Evolutionary conservation across 2,329 filamentous ascomycete species (phyloP), one percentile per base, ranked within the genome.

Genomic region (Pseudogymnoascus sp.): DNA sequence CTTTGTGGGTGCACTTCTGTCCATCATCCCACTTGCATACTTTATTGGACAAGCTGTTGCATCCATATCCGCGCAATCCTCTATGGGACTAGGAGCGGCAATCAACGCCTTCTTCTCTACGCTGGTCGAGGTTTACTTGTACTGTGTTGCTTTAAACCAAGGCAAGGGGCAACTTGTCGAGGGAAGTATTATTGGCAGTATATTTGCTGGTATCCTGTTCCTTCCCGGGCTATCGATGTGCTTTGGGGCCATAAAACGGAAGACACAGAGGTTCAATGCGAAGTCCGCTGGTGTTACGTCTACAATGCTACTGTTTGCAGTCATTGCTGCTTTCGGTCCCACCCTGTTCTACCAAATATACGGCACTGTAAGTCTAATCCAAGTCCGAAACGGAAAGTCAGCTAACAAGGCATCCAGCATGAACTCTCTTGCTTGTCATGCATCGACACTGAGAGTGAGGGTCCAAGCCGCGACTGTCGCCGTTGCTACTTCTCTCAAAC

Each of bases 91-190:
- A 7, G 94, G 94, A 73, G 94, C 94, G 28, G 95, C 93, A 33
- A 90, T 97, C 79, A 99, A 99, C 70, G 94, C 94, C 56, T 96
- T 99, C 75, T 99, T 99, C 78, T 96, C 92, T 11, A 99, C 94
- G 1, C 82, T 99, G 21, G 94, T 99, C 8, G 94, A 99, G 73
- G 95, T 99, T 1, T 99, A 95, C 75, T 84, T 99, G 21, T 99
- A 99, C 77, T 97, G 94, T 73, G 87, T 97, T 62, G 94, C 94
- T 14, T 82, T 99, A 50, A 90, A 87, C 21, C 88, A 99, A 75
- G 94, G 94, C 67, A 99, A 99, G 75, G 89, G 89, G 2, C 88
- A 89, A 71, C 84, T 99, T 33, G 94, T 99, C 1, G 94, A 99
- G 75, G 94, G 94, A 60, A 97, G 92, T 76, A 92, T 99, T 69